These are phyloP conservation scores for Lasiodiplodia hormozganensis DNA, from an alignment of 2,329 filamentous ascomycete genomes.

Conservation along the genomic window DNA sequence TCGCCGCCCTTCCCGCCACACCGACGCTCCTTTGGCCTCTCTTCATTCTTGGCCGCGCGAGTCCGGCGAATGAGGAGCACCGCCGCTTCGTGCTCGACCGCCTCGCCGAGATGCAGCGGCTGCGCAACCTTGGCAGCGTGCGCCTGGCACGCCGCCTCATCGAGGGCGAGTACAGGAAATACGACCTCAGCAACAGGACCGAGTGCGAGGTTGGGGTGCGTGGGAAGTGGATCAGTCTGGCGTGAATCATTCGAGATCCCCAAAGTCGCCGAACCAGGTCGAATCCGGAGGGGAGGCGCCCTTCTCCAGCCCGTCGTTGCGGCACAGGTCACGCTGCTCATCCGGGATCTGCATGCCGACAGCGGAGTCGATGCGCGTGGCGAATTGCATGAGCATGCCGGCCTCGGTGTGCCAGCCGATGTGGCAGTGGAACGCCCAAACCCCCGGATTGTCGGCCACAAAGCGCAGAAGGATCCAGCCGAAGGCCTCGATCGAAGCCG, in stretches of 20 bases:
- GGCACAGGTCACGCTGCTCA: slow-evolving; percentile 56
- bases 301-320: slow-evolving; percentile 53
- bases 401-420: slow-evolving; percentile 66
- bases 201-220: neutral
- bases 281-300: slow-evolving; percentile 60
- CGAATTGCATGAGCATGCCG: slow-evolving; percentile 62
- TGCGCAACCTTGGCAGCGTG: slow-evolving; percentile 41
- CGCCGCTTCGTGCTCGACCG: slow-evolving; percentile 41
- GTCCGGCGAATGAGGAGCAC: slow-evolving; percentile 36
- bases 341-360: slow-evolving; percentile 51
- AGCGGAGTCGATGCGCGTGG: slow-evolving; percentile 55
- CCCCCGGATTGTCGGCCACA: slow-evolving; percentile 69
- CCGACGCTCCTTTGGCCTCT: slow-evolving; percentile 30
- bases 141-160: slow-evolving; percentile 30
- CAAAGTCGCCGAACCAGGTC: slow-evolving; percentile 49
- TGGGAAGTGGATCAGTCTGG: slow-evolving; percentile 24
- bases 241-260: neutral
- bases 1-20: slow-evolving; percentile 7
- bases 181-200: slow-evolving; percentile 1
- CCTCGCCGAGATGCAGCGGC: slow-evolving; percentile 35
- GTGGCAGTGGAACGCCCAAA: slow-evolving; percentile 73
- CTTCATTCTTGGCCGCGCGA: slow-evolving; percentile 36
- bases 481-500: slow-evolving; percentile 67
- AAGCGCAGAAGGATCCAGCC: slow-evolving; percentile 71
- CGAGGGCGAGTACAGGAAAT: slow-evolving; percentile 15